Conservation (phyloP, 805 yeast species). For the Komagataella pastoris region DNA sequence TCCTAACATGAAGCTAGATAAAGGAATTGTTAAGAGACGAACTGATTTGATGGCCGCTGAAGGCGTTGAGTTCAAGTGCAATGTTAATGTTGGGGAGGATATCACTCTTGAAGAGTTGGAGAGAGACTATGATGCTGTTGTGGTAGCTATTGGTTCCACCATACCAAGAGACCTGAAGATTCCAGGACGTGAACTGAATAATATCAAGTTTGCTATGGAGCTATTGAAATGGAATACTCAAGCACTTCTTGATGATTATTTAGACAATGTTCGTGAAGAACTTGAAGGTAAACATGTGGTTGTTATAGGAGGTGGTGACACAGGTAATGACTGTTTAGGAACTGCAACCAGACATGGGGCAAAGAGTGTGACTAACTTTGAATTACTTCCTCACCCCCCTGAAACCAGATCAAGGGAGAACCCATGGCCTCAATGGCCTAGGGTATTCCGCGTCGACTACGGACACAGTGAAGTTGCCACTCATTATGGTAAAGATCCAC, state of each 20-base stretch:
- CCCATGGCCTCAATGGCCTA: slow-evolving; percentile 99
- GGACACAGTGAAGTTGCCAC: slow-evolving; percentile 93
- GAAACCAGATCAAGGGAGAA: slow-evolving; percentile 78
- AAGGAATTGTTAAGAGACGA: slow-evolving; percentile 85
- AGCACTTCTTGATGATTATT: slow-evolving; percentile 70
- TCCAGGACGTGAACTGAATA: slow-evolving; percentile 84
- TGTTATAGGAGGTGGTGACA: slow-evolving; percentile 99
- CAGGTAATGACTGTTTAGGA: slow-evolving; percentile 98
- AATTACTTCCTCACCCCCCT: slow-evolving; percentile 88
- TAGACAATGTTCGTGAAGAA: slow-evolving; percentile 61
- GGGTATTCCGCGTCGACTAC: slow-evolving; percentile 93
- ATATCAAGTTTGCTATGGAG: slow-evolving; percentile 92
- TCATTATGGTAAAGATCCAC: slow-evolving; percentile 94
- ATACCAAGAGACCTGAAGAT: slow-evolving; percentile 91
- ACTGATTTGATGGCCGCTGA: slow-evolving; percentile 82
- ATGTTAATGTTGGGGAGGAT: slow-evolving; percentile 77
- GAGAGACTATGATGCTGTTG: slow-evolving; percentile 62
- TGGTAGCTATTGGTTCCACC: slow-evolving; percentile 89
- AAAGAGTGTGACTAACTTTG: slow-evolving; percentile 85
- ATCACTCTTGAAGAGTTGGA: slow-evolving; percentile 59
- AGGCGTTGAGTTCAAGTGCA: slow-evolving; percentile 70
- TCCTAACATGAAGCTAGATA: slow-evolving; percentile 97
- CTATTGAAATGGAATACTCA: slow-evolving; percentile 79
- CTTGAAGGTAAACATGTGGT: slow-evolving; percentile 81
- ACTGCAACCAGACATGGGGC: slow-evolving; percentile 97